These are phyloP conservation scores for Cicer chorassanicum DNA, from an alignment of 306 rosid genomes.

Conservation along the genomic window DNA sequence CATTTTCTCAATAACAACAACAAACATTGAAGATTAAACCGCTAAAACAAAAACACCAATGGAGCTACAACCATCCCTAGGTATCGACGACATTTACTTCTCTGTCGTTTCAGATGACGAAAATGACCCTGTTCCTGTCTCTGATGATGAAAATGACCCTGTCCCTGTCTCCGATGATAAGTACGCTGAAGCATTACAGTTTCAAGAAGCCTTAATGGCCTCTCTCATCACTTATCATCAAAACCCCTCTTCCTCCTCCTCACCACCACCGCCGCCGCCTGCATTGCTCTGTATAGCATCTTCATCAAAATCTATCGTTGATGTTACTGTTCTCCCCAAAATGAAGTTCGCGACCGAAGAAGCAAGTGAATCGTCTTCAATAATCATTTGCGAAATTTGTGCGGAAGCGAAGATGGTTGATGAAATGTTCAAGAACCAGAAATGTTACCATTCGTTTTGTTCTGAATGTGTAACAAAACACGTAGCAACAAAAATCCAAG, in stretches of 20 bases:
- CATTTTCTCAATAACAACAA: neutral
- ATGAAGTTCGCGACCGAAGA: neutral
- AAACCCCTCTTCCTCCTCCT: neutral
- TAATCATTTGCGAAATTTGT: constrained; percentile 57
- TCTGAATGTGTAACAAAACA: constrained; percentile 57
- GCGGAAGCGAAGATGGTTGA: constrained; percentile 36
- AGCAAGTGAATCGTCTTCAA: constrained; percentile 20
- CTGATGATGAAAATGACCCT: neutral
- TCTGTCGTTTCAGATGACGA: constrained; percentile 9
- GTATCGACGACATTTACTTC: constrained; percentile 46
- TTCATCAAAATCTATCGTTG: neutral
- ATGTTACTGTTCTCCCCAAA: neutral
- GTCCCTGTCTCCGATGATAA: constrained; percentile 42
- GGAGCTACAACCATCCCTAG: constrained; percentile 34
- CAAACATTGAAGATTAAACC: no score
- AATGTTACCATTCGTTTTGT: constrained; percentile 62
- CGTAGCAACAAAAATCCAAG: constrained; percentile 58
- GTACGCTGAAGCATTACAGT: constrained; percentile 56
- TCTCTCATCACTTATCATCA: constrained; percentile 32
- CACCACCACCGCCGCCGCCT: neutral
- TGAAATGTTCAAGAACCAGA: constrained; percentile 48
- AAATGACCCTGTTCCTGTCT: neutral
- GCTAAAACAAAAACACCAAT: constrained; percentile 15
- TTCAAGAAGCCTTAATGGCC: constrained; percentile 55
- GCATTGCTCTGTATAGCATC: constrained; percentile 22